Conservation (phyloP, 495 filamentous ascomycete genomes). For the Podospora didyma region DNA sequence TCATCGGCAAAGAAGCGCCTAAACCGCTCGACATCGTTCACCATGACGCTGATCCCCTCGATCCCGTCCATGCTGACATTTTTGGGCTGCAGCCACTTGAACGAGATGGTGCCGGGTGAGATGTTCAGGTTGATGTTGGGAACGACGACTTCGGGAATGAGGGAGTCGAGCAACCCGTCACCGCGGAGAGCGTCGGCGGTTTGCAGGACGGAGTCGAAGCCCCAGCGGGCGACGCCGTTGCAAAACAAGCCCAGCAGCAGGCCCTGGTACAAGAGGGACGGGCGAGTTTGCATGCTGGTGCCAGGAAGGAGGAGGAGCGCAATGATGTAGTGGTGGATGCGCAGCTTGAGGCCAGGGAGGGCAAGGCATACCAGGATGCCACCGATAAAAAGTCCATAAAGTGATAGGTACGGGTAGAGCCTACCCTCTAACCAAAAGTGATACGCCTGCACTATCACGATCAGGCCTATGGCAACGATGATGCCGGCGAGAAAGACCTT, state of each 20-base stretch:
- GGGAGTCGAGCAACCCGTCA: slow-evolving; percentile 61
- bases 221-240: slow-evolving; percentile 91
- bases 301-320: slow-evolving; percentile 77
- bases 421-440: slow-evolving; percentile 68
- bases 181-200: slow-evolving; percentile 66
- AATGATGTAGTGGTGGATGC: slow-evolving; percentile 97
- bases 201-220: slow-evolving; percentile 84
- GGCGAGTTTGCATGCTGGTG: slow-evolving; percentile 77
- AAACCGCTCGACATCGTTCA: slow-evolving; percentile 30
- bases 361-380: slow-evolving; percentile 59
- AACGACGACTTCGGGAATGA: slow-evolving; percentile 58
- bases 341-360: slow-evolving; percentile 70
- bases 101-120: slow-evolving; percentile 40
- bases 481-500: slow-evolving; percentile 65
- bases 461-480: slow-evolving; percentile 53
- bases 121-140: slow-evolving; percentile 32
- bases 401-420: slow-evolving; percentile 60
- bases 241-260: slow-evolving; percentile 86
- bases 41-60: slow-evolving; percentile 23
- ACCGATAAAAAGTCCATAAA: slow-evolving; percentile 61
- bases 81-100: slow-evolving; percentile 44
- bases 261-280: slow-evolving; percentile 77
- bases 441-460: slow-evolving; percentile 63
- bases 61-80: not conserved
- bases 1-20: slow-evolving; percentile 17